Conservation (phyloP, 2,329 filamentous ascomycete species). For the Colletotrichum sp. region DNA sequence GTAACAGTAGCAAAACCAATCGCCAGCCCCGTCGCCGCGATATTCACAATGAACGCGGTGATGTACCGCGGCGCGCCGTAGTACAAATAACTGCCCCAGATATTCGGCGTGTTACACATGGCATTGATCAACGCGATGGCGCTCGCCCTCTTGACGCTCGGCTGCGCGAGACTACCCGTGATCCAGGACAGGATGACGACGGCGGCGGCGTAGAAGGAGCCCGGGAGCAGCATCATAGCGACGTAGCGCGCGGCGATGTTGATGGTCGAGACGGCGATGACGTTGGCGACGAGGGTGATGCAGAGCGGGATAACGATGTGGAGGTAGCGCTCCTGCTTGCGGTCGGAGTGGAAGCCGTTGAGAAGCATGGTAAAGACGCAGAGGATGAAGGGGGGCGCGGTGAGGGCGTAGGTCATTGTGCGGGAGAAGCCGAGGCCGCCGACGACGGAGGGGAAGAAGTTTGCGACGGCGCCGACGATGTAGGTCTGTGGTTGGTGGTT, state of each 20-base stretch:
- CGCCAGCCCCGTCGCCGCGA: slow-evolving; percentile 29
- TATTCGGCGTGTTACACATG: slow-evolving; percentile 32
- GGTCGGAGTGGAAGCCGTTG: slow-evolving; percentile 67
- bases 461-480: slow-evolving; percentile 31
- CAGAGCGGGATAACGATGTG: slow-evolving; percentile 69
- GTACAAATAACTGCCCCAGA: slow-evolving; percentile 32
- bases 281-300: slow-evolving; percentile 68
- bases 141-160: slow-evolving; percentile 27
- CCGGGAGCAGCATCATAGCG: slow-evolving; percentile 44
- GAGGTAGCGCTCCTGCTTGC: slow-evolving; percentile 72
- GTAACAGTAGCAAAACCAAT: slow-evolving; percentile 30
- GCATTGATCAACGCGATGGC: slow-evolving; percentile 33
- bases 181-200: slow-evolving; percentile 34
- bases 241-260: slow-evolving; percentile 67
- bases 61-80: slow-evolving; percentile 28
- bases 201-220: slow-evolving; percentile 28
- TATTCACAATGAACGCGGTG: slow-evolving; percentile 31
- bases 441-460: slow-evolving; percentile 30
- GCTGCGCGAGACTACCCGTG: slow-evolving; percentile 28
- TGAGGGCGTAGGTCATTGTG: slow-evolving; percentile 26
- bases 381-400: slow-evolving; percentile 55
- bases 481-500: slow-evolving; percentile 24
- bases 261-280: slow-evolving; percentile 69
- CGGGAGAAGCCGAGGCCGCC: slow-evolving; percentile 25
- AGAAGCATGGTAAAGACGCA: slow-evolving; percentile 34